Base-by-base conservation (phyloP, 148 eudicot species). In the Dysphania ambrosioides region DNA sequence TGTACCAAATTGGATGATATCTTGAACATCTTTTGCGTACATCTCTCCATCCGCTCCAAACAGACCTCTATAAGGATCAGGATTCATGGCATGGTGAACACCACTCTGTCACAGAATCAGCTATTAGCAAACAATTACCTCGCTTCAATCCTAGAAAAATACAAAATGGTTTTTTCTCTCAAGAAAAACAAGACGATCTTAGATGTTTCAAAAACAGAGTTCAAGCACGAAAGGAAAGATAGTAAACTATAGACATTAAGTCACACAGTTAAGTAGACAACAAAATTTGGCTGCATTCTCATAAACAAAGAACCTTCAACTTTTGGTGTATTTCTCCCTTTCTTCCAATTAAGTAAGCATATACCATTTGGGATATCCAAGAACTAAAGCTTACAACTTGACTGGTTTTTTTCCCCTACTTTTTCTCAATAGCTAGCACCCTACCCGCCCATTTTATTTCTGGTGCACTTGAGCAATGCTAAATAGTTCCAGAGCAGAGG, bases 61-160 rank as follows among this genome's bases (percentile, higher is more conserved):
- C 21, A 85, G 79, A 49, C 99, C 99, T 81, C 99, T 87, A 51
- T 96, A 96, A 34, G 90, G 97, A 68, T 96, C 99, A 24, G 99
- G 97, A 77, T 92, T 96, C 79, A 86, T 70, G 71, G 90, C 97
- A 84, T 96, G 99, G 83, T 96, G 99, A 65, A 96, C 95, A 71
- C 97, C 97, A 72, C 83, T 86, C 99, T 96, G 88, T 81, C 55
- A 70, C 30, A 61, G 58, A 71, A 41, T 36, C 34, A 66, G 53
- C 47, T 32, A 66, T 79, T 31, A 70, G 55, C 55, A 26, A 65
- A 71, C 66, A 16, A 23, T n/a, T 0, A 27, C 9, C 12, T 24
- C 40, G 5, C 18, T 32, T 10, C 24, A 16, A 26, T 42, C 53
- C 6, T 10, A 30, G 1, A 16, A 29, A 66, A 27, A 75, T 8